Evolutionary conservation across 2,329 filamentous ascomycete genomes (phyloP).

Genomic region (Beauveria brongniartii): DNA sequence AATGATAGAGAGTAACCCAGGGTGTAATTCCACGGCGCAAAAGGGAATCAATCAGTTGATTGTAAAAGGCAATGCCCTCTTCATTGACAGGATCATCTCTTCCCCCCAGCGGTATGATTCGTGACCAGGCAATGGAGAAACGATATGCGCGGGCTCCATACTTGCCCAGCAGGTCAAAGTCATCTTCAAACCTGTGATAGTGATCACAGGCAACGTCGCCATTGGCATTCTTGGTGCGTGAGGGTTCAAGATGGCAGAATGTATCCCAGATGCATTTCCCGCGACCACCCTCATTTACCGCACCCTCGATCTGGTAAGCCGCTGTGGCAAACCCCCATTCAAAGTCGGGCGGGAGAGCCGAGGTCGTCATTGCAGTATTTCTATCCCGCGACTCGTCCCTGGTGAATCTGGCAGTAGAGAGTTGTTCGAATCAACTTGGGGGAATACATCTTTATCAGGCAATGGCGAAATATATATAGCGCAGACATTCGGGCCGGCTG

Average conservation of each 20-base stretch:
- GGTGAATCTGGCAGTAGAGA: neutral
- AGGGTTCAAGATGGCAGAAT: conserved; percentile 31
- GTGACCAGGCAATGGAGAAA: conserved; percentile 59
- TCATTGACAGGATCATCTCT: conserved; percentile 55
- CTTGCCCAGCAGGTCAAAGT: conserved; percentile 50
- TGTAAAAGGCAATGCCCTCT: conserved; percentile 51
- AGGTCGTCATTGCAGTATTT: neutral
- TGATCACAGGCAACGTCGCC: conserved; percentile 41
- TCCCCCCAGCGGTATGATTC: conserved; percentile 56
- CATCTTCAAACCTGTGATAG: conserved; percentile 37
- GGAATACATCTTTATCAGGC: no score
- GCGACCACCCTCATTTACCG: conserved; percentile 30
- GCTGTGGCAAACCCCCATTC: conserved; percentile 34
- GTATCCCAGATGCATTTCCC: conserved; percentile 36
- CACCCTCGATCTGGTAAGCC: conserved; percentile 38
- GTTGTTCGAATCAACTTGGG: neutral
- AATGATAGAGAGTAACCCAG: conserved; percentile 57
- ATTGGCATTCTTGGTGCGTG: conserved; percentile 30
- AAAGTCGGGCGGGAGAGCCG: conserved; percentile 28
- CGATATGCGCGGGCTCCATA: conserved; percentile 53
- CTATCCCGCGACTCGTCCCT: neutral
- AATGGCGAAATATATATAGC: neutral
- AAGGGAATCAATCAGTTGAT: conserved; percentile 51
- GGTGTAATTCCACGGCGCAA: conserved; percentile 49
- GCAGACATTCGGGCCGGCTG: neutral